These are phyloP conservation scores for Collybia mongolica DNA, from an alignment of 768 basidiomycete genomes.

Conservation along the genomic window DNA sequence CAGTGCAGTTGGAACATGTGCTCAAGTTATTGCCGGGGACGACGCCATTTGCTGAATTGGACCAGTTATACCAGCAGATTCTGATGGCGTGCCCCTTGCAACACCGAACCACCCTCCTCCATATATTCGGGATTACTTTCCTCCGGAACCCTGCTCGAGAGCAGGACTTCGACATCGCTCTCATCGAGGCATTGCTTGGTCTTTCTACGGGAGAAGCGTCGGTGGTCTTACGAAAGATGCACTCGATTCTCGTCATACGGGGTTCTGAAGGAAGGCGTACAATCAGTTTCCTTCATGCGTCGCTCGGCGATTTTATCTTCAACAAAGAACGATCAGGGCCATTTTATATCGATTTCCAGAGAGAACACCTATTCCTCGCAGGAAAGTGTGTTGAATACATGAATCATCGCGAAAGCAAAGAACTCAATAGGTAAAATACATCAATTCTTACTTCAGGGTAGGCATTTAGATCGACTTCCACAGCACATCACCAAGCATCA, in stretches of 20 bases:
- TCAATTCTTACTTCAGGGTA: too few species aligned
- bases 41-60: constrained; percentile 15
- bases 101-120: not conserved
- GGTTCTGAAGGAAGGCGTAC: too few species aligned
- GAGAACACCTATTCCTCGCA: not conserved
- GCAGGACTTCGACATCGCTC: too few species aligned
- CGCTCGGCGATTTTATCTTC: constrained; percentile 4
- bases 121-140: not conserved
- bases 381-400: not conserved
- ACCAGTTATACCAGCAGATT: constrained; percentile 15
- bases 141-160: not conserved
- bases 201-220: not conserved
- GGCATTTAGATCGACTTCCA: too few species aligned
- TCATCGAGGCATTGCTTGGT: not conserved
- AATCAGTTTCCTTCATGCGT: constrained; percentile 2
- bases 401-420: too few species aligned
- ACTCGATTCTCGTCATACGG: not conserved
- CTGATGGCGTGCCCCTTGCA: not conserved
- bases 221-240: not conserved
- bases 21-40: not conserved
- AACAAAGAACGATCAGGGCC: not conserved
- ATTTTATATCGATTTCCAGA: not conserved
- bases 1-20: constrained; percentile 3
- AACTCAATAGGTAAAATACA: too few species aligned
- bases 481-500: too few species aligned